Conservation (phyloP, 768 basidiomycete genomes). For the Leccinellum rugosiceps region DNA sequence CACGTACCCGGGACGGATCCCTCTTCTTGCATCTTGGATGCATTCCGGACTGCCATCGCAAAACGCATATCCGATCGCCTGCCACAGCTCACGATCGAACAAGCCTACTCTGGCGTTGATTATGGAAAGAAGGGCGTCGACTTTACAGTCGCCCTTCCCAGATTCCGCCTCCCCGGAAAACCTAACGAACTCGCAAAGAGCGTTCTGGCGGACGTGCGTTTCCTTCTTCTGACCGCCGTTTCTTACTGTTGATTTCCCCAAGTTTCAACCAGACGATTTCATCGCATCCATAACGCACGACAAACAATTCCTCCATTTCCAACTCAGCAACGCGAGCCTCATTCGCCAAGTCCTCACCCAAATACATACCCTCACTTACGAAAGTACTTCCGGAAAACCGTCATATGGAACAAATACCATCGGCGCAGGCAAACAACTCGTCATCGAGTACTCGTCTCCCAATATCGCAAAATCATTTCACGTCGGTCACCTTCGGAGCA, state of each 20-base stretch:
- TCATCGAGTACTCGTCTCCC: slow-evolving; percentile 93
- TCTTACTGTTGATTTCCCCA: slow-evolving; percentile 3
- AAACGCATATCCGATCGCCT: slow-evolving; percentile 64
- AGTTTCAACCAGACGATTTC: slow-evolving; percentile 88
- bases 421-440: slow-evolving; percentile 76
- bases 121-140: slow-evolving; percentile 93
- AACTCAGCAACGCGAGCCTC: slow-evolving; percentile 61
- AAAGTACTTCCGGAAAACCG: slow-evolving; percentile 52
- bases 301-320: slow-evolving; percentile 83
- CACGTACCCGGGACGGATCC: slow-evolving; percentile 54
- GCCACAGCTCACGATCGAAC: slow-evolving; percentile 62
- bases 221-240: not conserved
- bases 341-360: slow-evolving; percentile 66
- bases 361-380: slow-evolving; percentile 68
- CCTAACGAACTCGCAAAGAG: slow-evolving; percentile 72
- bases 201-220: slow-evolving; percentile 69
- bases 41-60: slow-evolving; percentile 81
- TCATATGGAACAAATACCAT: slow-evolving; percentile 80
- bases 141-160: slow-evolving; percentile 87
- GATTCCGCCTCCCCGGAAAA: slow-evolving; percentile 84
- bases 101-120: slow-evolving; percentile 82
- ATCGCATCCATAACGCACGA: slow-evolving; percentile 66
- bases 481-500: slow-evolving; percentile 92
- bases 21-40: slow-evolving; percentile 63
- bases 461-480: slow-evolving; percentile 99